A percentile compares a stretch with the other conserved stretches of the same genome.
Evolutionary conservation across 352 stramenopile species (phyloP).

Genomic region (Thraustotheca clavata): DNA sequence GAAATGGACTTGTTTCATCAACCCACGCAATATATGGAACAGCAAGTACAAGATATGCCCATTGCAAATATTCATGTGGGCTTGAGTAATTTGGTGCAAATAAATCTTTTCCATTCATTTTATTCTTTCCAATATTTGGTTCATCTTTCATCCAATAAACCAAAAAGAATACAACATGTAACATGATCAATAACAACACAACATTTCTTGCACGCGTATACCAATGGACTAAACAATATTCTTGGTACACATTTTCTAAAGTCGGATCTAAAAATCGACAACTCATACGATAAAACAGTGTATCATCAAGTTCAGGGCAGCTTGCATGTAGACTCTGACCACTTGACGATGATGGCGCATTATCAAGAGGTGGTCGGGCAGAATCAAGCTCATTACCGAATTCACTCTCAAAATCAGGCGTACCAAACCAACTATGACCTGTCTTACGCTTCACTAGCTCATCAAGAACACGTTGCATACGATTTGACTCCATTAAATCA

Average conservation of each 20-base stretch:
- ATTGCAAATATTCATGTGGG: constrained; percentile 47
- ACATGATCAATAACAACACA: constrained; percentile 54
- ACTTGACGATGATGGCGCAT: not conserved
- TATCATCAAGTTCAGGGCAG: constrained; percentile 8
- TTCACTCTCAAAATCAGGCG: not conserved
- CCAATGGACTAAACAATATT: constrained; percentile 80
- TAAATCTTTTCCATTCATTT: constrained; percentile 48
- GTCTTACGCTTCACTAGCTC: constrained; percentile 19
- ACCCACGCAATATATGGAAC: constrained; percentile 37
- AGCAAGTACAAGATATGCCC: constrained; percentile 55
- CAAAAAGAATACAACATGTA: constrained; percentile 60
- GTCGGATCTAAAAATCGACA: constrained; percentile 57
- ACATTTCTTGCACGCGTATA: constrained; percentile 66
- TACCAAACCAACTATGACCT: not conserved
- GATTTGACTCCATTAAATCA: not conserved
- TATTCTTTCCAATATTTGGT: not conserved
- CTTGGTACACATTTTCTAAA: constrained; percentile 72
- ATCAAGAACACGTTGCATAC: constrained; percentile 10
- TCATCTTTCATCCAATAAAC: constrained; percentile 50
- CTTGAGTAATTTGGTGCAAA: constrained; percentile 47
- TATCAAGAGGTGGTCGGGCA: not conserved
- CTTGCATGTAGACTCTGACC: not conserved
- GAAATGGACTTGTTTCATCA: constrained; percentile 21
- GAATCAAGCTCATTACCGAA: not conserved
- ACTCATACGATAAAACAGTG: constrained; percentile 18